Base-by-base conservation (phyloP, 441 rosid species). In the Pelargonium australe region DNA sequence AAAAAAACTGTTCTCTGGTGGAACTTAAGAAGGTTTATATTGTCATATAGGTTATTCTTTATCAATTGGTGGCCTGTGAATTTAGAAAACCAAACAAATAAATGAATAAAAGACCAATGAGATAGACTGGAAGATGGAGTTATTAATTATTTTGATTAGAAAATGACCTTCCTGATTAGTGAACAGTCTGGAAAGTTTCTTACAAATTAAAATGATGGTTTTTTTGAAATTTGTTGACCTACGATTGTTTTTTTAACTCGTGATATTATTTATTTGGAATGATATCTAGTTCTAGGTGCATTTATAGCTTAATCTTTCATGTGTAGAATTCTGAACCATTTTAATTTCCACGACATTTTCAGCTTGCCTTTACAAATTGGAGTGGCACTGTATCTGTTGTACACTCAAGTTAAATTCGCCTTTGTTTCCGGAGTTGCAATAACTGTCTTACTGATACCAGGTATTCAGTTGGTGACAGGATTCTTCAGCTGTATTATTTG, bases 301-400 rank as follows among this genome's bases (percentile, higher is more conserved):
- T 69, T 3, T 28, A 34, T 16, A n/a, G 41, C 37, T n/a, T 69
- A 43, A 45, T 37, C 25, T 40, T 63, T 57, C 63, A 57, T 57
- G 63, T 55, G 65, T 70, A 53, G 64, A 43, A 51, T 60, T 16
- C 63, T 68, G 13, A 58, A 20, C 57, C 17, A 13, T 31, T 61
- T 17, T 57, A 53, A 14, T 64, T 77, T 45, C 25, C 17, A 55
- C 72, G 70, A 63, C 61, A 58, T 5, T 84, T 82, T 83, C 97
- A 94, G 96, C 88, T 77, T 94, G 84, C 99, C 97, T 75, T 75
- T 94, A 78, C 99, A 94, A 84, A 91, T 94, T 74, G 97, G 95
- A 65, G 72, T 91, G 72, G 95, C 97, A n/a, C 74, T 94, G 75
- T 94, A 85, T 80, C 89, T 94, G 68, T 75, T 94, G 68, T 94